These are phyloP conservation scores for Trichoderma simmonsii DNA, from an alignment of 2,329 filamentous ascomycete species.

Conservation along the genomic window DNA sequence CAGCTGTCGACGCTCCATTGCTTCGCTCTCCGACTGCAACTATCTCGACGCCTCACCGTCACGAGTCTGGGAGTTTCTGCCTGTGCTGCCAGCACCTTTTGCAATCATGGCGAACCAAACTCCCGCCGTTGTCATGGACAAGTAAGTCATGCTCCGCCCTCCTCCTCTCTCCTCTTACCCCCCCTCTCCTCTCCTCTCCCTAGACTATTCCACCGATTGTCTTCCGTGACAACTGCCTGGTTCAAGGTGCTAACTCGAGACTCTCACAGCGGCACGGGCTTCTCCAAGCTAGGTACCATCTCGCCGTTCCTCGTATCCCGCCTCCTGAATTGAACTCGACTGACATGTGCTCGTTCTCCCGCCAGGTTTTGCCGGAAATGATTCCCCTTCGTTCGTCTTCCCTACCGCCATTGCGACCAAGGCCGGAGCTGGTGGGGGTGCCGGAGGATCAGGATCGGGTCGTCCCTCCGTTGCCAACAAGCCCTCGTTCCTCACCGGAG, in stretches of 20 bases:
- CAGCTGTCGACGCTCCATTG: conserved; percentile 20
- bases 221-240: not conserved
- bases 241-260: conserved; percentile 30
- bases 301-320: conserved; percentile 13
- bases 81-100: conserved; percentile 26
- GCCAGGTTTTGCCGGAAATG: conserved; percentile 94
- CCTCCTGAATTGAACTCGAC: conserved; percentile 26
- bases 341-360: conserved; percentile 15
- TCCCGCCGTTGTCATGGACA: conserved; percentile 99
- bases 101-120: conserved; percentile 88
- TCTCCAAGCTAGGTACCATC: conserved; percentile 89
- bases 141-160: conserved; percentile 59
- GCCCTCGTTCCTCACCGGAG: conserved; percentile 89
- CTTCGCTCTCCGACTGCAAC: conserved; percentile 14
- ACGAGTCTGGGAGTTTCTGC: conserved; percentile 16
- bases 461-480: conserved; percentile 90
- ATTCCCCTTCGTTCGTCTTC: conserved; percentile 98
- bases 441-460: conserved; percentile 76
- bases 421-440: conserved; percentile 62
- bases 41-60: conserved; percentile 16
- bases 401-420: conserved; percentile 98
- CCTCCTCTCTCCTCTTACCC: conserved; percentile 27
- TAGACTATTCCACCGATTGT: conserved; percentile 20
- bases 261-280: conserved; percentile 84
- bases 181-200: conserved; percentile 22